These are phyloP conservation scores for Epichloe sylvatica DNA, from an alignment of 2,329 filamentous ascomycete species.

Conservation along the genomic window DNA sequence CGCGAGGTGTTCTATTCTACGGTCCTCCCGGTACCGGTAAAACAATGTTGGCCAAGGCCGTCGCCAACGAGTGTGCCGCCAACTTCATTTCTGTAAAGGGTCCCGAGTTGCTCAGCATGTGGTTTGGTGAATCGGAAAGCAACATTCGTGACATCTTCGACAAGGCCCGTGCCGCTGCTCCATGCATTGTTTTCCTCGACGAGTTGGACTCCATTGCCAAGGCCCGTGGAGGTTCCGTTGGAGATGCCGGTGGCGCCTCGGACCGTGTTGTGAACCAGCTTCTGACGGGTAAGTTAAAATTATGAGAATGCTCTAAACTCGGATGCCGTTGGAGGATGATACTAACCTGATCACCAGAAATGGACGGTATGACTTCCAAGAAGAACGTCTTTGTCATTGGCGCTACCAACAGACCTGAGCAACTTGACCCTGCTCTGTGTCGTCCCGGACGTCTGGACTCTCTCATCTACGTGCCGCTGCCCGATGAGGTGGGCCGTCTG, in stretches of 20 bases:
- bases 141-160: constrained; percentile 99
- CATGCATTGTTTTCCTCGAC: constrained; percentile 97
- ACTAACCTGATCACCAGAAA: constrained; percentile 50
- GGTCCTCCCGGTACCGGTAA: constrained; percentile 99
- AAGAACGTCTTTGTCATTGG: constrained; percentile 99
- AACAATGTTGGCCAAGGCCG: constrained; percentile 97
- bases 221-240: constrained; percentile 90
- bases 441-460: constrained; percentile 98
- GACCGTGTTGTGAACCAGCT: constrained; percentile 99
- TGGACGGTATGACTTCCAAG: constrained; percentile 99
- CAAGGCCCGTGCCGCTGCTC: constrained; percentile 94
- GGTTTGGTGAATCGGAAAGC: constrained; percentile 99
- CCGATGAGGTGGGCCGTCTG: constrained; percentile 78
- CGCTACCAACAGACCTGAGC: constrained; percentile 95
- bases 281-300: constrained; percentile 59
- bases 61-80: constrained; percentile 96
- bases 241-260: constrained; percentile 93
- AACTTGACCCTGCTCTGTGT: constrained; percentile 94
- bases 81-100: constrained; percentile 99
- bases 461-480: constrained; percentile 93
- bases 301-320: neutral
- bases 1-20: constrained; percentile 96
- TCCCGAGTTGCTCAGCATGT: constrained; percentile 96
- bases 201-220: constrained; percentile 99
- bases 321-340: neutral